Base-by-base conservation (phyloP, 2,329 filamentous ascomycete species). In the Gaeumannomyces tritici region DNA sequence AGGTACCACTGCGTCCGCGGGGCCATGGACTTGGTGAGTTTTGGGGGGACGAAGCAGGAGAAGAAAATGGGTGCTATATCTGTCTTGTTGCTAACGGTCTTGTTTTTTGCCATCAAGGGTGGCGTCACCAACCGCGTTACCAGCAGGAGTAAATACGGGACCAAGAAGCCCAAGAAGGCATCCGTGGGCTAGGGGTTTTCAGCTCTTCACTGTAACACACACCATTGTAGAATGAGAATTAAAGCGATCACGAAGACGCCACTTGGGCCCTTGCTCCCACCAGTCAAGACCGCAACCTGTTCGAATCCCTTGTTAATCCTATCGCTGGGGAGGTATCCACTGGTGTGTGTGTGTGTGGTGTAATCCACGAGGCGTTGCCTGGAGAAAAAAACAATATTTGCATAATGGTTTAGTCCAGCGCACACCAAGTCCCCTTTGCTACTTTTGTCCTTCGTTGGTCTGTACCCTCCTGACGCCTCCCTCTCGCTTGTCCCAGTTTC, bases 111-210 rank as follows among this genome's bases (percentile, higher is more conserved):
- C 35, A 15, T 64, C 15, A 66, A 97, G 93, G 91, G 91, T 72
- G 95, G 95, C 80, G 95, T 99, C 67, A 88, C 87, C 27, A 95
- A 87, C 74, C 83, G 95, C 69, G 84, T 89, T 71, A 90, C 88
- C 27, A 91, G 90, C 75, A 84, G 95, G 71, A 97, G 92, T 71
- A 99, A 99, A 78, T 99, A 96, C 73, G 95, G 95, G 65, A 96
- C 95, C 60, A 99, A 99, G 87, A 98, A 97, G 81, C 93, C 95
- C 0, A 98, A 98, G 88, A 87, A 87, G 74, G 87, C 88, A 27
- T 81, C 82, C 0, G 79, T 85, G 51, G 79, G 81, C 65, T 72
- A 68, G 62, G 69, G 21, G 18, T 6, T 35, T 9, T 11, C 21
- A 21, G 21, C 21, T 18, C 42, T 47, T n/a, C 18, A n/a, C 21